Percentiles rank a stretch among this genome's conserved stretches.
These are phyloP conservation scores for Monilinia vaccinii-corymbosi DNA, from an alignment of 2,329 filamentous ascomycete genomes.

Conservation along the genomic window DNA sequence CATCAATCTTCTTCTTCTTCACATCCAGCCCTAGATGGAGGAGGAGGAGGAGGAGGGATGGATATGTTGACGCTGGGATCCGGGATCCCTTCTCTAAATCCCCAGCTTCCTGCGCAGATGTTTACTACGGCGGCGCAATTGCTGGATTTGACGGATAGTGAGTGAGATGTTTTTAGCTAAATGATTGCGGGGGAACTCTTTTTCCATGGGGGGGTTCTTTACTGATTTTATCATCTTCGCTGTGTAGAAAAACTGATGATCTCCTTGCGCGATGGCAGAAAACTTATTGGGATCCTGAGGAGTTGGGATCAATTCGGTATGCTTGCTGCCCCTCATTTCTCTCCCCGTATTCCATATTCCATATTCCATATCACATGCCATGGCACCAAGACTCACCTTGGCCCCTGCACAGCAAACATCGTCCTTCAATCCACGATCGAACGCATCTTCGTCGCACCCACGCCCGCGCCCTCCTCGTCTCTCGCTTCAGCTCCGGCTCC, in stretches of 20 bases:
- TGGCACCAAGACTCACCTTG: too few relatives aligned
- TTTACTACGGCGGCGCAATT: conserved; percentile 96
- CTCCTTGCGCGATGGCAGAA: conserved; percentile 83
- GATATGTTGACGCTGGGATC: too few relatives aligned
- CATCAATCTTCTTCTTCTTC: too few relatives aligned
- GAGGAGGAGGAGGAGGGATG: too few relatives aligned
- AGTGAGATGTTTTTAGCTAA: conserved; percentile 33
- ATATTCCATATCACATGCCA: too few relatives aligned
- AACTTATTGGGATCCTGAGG: conserved; percentile 82
- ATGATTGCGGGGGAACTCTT: too few relatives aligned
- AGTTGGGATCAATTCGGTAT: conserved; percentile 98
- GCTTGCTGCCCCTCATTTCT: too few relatives aligned
- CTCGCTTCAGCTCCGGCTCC: too few relatives aligned
- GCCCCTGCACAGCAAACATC: conserved; percentile 61
- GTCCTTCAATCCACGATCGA: conserved; percentile 90
- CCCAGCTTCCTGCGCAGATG: conserved; percentile 84
- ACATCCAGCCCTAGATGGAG: too few relatives aligned
- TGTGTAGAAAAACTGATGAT: conserved; percentile 86
- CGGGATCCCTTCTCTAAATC: too few relatives aligned
- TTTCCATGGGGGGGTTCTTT: too few relatives aligned
- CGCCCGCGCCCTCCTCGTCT: conserved; percentile 39
- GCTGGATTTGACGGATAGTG: conserved; percentile 95
- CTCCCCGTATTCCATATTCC: too few relatives aligned
- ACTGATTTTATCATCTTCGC: neutral
- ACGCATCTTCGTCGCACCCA: conserved; percentile 56